Percentiles rank a stretch among this genome's conserved stretches.
Evolutionary conservation across 345 rosid species (phyloP).

Genomic region (Gossypium longicalyx): DNA sequence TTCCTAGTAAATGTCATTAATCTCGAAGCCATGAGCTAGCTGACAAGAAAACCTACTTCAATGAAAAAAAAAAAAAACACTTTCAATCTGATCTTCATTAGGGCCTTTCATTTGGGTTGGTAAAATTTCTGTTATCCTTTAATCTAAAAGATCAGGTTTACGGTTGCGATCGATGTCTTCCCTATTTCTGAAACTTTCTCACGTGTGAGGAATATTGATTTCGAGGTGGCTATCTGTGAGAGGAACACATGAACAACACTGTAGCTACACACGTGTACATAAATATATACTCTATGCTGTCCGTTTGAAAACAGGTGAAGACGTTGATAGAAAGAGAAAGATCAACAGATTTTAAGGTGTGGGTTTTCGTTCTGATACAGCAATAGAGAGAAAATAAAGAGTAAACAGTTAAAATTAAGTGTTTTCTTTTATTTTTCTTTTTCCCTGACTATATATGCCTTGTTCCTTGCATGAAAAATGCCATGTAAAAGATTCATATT

Average conservation of each 20-base stretch:
- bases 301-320: constrained; percentile 22
- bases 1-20: constrained; percentile 19
- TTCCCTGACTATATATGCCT: background rate
- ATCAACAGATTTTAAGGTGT: background rate
- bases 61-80: background rate
- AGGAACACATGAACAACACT: constrained; percentile 29
- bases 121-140: background rate
- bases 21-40: constrained; percentile 2
- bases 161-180: constrained; percentile 15
- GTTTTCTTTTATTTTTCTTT: background rate
- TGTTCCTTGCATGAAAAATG: background rate
- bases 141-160: background rate
- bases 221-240: constrained; percentile 13
- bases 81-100: background rate
- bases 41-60: background rate
- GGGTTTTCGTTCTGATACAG: background rate
- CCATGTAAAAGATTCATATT: background rate
- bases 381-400: background rate
- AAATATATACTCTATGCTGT: constrained; percentile 15
- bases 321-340: constrained; percentile 14
- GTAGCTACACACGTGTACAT: constrained; percentile 28
- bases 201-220: constrained; percentile 34
- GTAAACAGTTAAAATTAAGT: background rate
- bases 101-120: background rate
- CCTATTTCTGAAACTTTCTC: constrained; percentile 24